Base-by-base conservation (phyloP, 2,329 filamentous ascomycete species). In the Paraconiothyrium brasiliense region DNA sequence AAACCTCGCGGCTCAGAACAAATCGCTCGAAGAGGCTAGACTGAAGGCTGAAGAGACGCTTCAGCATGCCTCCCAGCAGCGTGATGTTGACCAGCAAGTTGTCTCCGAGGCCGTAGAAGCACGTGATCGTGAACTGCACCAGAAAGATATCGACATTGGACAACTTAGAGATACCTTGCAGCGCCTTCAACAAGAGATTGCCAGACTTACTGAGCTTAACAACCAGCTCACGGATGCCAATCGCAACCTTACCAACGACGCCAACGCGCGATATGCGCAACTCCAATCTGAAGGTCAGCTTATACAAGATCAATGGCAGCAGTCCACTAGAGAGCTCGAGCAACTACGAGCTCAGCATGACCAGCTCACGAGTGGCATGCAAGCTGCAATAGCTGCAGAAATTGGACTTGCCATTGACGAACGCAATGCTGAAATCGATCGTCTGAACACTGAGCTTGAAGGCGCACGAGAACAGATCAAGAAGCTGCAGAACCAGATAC, bases 121-220 rank as follows among this genome's bases (percentile, higher is more conserved):
- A 75, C 87, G 89, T 74, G 88, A 91, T 67, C 85, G 87, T 60
- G 86, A 90, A 67, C 82, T 98, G 57, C 89, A 89, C 58, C 92
- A 97, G 73, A 92, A 92, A 71, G 93, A 97, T 77, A 87, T 87
- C 67, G 92, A 98, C 81, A 95, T 99, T 77, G 90, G 92, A 67
- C 86, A 90, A 69, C 87, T 97, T 68, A 91, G 89, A 77, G 89
- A 89, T 67, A 91, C 92, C 62, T 85, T 98, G 60, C 88, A 91
- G 64, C 92, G 90, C 76, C 84, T 97, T 67, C 92, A 93, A 72
- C 88, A 90, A 70, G 94, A 99, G 80, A 90, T 97, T 65, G 84
- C 87, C 30, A 89, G 92, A 64, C 83, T 98, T 66, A 90, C 88
- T 46, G 91, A 96, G 75, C 89, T 94, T 73, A 97, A 97, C 76